Percentiles rank a stretch among this genome's conserved stretches.
Conservation (phyloP, 805 yeast species). For the Saccharomycopsis fermentans region DNA sequence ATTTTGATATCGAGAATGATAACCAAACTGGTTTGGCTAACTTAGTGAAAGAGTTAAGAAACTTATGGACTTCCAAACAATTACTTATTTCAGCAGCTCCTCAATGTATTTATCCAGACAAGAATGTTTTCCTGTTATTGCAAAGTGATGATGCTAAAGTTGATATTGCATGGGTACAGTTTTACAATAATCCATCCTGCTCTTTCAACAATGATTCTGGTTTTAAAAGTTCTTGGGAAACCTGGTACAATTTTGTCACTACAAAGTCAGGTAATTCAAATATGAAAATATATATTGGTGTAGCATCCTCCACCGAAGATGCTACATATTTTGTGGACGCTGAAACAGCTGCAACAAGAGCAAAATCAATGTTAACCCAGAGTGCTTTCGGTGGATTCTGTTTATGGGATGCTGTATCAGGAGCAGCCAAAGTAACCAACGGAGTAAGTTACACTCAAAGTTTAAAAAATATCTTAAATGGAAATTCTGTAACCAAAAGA, state of each 20-base stretch:
- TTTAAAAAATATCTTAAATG: constrained; percentile 12
- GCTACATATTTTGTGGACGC: constrained; percentile 47
- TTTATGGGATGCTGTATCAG: constrained; percentile 17
- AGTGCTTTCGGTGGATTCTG: constrained; percentile 15
- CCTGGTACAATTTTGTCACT: constrained; percentile 40
- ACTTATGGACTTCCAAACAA: constrained; percentile 31
- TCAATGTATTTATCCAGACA: constrained; percentile 58
- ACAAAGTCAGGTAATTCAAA: constrained; percentile 34
- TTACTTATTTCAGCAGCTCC: constrained; percentile 58
- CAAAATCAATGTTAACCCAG: constrained; percentile 1
- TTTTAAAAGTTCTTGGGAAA: constrained; percentile 36
- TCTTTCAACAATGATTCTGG: constrained; percentile 18
- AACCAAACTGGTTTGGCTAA: constrained; percentile 40
- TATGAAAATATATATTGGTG: constrained; percentile 49
- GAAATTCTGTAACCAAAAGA: constrained; percentile 11
- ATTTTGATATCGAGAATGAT: constrained; percentile 25
- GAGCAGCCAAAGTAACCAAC: constrained; percentile 7
- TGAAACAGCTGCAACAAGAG: constrained; percentile 12
- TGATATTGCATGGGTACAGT: constrained; percentile 55
- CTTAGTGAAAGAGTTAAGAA: constrained; percentile 28
- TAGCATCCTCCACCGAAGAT: constrained; percentile 43
- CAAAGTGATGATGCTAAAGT: constrained; percentile 25
- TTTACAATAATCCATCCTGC: constrained; percentile 41
- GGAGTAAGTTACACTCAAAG: constrained; percentile 11
- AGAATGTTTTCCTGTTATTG: constrained; percentile 31